Conservation (phyloP, 371 early-diverging fungal species). For the Mortierella sp. region DNA sequence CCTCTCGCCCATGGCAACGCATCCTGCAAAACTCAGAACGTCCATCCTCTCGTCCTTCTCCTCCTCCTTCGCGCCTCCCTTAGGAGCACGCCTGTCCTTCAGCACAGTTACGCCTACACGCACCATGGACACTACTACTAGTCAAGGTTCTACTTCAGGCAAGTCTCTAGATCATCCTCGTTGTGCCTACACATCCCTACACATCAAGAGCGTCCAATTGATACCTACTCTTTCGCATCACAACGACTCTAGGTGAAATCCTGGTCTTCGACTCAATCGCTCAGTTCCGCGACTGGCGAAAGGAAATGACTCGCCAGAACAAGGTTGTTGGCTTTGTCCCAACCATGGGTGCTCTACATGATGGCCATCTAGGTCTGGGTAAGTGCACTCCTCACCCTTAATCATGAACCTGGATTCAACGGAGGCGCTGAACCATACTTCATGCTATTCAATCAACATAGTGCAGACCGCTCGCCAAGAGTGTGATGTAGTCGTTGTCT, state of each 20-base stretch:
- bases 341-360: slow-evolving; percentile 94
- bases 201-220: too few relatives aligned
- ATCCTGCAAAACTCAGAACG: too few relatives aligned
- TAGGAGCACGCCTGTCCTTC: slow-evolving; percentile 9
- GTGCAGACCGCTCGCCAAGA: slow-evolving; percentile 68
- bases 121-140: background rate
- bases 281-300: slow-evolving; percentile 74
- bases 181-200: too few relatives aligned
- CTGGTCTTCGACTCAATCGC: slow-evolving; percentile 71
- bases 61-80: slow-evolving; percentile 1
- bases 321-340: slow-evolving; percentile 81
- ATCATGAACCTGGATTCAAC: background rate
- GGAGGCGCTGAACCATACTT: background rate
- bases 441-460: slow-evolving; percentile 8
- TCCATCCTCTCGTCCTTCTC: slow-evolving; percentile 5
- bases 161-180: too few relatives aligned
- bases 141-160: slow-evolving; percentile 2
- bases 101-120: background rate
- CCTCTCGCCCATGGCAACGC: too few relatives aligned
- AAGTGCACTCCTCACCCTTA: slow-evolving; percentile 4
- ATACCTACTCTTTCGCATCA: background rate
- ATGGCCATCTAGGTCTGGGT: slow-evolving; percentile 87
- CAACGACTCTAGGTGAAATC: slow-evolving; percentile 55
- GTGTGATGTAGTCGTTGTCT: slow-evolving; percentile 80
- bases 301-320: slow-evolving; percentile 57